Evolutionary conservation across 2,329 filamentous ascomycete species (phyloP).

Genomic region (Aspergillus texensis): DNA sequence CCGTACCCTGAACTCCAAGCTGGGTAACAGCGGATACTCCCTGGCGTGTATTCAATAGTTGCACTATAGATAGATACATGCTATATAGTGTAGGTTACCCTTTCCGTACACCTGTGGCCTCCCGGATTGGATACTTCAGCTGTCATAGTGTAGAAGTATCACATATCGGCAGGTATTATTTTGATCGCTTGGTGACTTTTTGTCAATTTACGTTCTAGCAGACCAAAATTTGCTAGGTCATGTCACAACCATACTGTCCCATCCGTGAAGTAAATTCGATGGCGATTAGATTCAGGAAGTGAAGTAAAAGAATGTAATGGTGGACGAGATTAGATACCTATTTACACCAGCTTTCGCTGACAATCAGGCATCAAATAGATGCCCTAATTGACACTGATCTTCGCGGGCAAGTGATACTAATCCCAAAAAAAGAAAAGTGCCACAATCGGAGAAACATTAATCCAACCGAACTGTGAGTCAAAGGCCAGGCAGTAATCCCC

Average conservation of each 20-base stretch:
- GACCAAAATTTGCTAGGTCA: background rate
- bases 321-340: background rate
- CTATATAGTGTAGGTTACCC: background rate
- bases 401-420: no score
- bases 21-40: background rate
- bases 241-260: background rate
- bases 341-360: no score
- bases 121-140: no score
- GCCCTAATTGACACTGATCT: background rate
- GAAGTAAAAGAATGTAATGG: background rate
- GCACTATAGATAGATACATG: background rate
- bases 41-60: no score
- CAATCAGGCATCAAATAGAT: background rate
- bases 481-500: background rate
- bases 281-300: background rate
- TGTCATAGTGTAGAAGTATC: background rate
- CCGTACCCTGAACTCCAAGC: background rate
- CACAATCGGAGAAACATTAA: background rate
- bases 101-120: background rate
- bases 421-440: no score
- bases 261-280: background rate
- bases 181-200: no score
- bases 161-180: no score
- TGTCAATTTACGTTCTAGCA: background rate
- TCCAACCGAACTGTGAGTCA: slow-evolving; percentile 6